These are phyloP conservation scores for Phaeosphaeria sp. DNA, from an alignment of 2,329 filamentous ascomycete genomes.

Conservation along the genomic window DNA sequence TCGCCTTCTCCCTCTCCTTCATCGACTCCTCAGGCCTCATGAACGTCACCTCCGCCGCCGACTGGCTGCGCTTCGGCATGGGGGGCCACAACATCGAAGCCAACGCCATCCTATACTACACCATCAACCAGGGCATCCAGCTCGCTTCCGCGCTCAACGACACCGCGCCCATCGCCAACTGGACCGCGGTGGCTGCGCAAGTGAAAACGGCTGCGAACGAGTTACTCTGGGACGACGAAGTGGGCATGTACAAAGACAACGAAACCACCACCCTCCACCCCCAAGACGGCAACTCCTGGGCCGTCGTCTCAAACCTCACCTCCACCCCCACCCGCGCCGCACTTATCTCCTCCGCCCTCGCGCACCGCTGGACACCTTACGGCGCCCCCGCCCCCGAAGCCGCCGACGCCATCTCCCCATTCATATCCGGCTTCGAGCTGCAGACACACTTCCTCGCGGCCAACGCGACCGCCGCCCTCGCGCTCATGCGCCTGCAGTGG, in stretches of 20 bases:
- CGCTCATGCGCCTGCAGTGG: constrained; percentile 58
- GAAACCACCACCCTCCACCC: constrained; percentile 59
- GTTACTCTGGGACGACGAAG: constrained; percentile 57
- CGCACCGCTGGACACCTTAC: constrained; percentile 49
- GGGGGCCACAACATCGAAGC: constrained; percentile 58
- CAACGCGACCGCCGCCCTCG: constrained; percentile 50
- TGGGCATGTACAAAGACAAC: constrained; percentile 64
- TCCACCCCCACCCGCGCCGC: constrained; percentile 34
- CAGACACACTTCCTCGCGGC: constrained; percentile 54
- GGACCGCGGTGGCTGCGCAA: constrained; percentile 50
- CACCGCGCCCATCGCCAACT: constrained; percentile 49
- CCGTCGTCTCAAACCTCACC: constrained; percentile 50
- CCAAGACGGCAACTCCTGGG: constrained; percentile 55
- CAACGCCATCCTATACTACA: constrained; percentile 58
- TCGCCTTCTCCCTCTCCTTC: constrained; percentile 51
- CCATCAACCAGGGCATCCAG: constrained; percentile 59
- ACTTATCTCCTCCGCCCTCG: constrained; percentile 44
- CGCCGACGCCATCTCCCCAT: constrained; percentile 56
- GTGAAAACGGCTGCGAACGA: constrained; percentile 57
- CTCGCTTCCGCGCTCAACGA: constrained; percentile 60
- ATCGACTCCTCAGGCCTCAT: constrained; percentile 55
- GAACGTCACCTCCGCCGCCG: constrained; percentile 53
- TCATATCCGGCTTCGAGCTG: constrained; percentile 57
- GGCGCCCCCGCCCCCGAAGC: constrained; percentile 58
- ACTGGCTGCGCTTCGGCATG: constrained; percentile 61